Evolutionary conservation across 1,284 basidiomycete species (phyloP).

Genomic region (Naganishia liquefaciens): DNA sequence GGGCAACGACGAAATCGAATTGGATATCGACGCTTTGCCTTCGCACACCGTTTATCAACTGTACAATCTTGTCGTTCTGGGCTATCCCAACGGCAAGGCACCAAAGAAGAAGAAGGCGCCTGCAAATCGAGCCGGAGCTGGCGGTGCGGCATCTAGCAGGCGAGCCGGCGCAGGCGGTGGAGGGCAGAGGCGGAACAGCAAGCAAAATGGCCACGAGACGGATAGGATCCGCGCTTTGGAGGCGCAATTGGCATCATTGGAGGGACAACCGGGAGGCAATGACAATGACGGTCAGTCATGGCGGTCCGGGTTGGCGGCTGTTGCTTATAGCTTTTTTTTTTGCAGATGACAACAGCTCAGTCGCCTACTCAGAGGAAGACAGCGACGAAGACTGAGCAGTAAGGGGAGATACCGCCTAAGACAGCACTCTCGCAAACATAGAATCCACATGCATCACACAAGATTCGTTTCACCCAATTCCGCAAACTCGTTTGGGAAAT

Average conservation of each 20-base stretch:
- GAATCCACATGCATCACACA: constrained; percentile 12
- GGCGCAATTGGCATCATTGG: constrained; percentile 73
- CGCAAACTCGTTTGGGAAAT: too few relatives aligned
- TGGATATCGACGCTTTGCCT: constrained; percentile 89
- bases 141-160: constrained; percentile 37
- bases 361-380: constrained; percentile 25
- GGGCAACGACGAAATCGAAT: constrained; percentile 93
- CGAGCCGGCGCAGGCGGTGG: constrained; percentile 67
- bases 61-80: constrained; percentile 86
- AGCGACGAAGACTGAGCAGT: constrained; percentile 17
- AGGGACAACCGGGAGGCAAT: constrained; percentile 48
- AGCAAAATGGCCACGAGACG: constrained; percentile 46
- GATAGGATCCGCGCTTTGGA: constrained; percentile 85
- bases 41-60: constrained; percentile 79
- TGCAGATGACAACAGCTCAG: constrained; percentile 18
- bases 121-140: constrained; percentile 13
- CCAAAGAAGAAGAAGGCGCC: constrained; percentile 32
- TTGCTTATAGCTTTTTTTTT: too few relatives aligned
- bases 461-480: neutral
- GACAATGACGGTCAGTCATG: constrained; percentile 39
- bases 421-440: neutral
- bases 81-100: constrained; percentile 38
- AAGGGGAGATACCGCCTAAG: neutral
- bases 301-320: too few relatives aligned
- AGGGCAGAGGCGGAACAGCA: constrained; percentile 57